phyloP scores from a whole-genome alignment of 371 early-diverging fungal genomes.

The Neoconidiobolus thromboides region DNA sequence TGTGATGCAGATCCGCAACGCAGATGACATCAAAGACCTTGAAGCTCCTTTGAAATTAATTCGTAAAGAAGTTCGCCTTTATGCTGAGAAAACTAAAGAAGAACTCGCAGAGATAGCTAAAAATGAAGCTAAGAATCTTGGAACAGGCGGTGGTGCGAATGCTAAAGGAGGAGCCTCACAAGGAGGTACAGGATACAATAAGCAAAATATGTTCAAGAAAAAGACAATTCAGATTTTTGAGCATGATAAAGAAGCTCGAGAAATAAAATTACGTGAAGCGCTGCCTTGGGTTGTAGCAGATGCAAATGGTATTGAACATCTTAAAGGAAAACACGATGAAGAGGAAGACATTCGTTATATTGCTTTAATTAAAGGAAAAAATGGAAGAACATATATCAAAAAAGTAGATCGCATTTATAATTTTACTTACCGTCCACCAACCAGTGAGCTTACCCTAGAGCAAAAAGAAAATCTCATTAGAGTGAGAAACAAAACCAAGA shows the following conservation, averaged over 20 bases:
- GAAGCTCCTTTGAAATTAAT: slow-evolving; percentile 1
- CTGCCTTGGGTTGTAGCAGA: slow-evolving; percentile 66
- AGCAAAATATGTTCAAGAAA: slow-evolving; percentile 62
- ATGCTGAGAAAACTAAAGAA: not conserved
- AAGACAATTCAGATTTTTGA: slow-evolving; percentile 58
- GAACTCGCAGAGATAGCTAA: not conserved
- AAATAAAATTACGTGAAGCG: slow-evolving; percentile 46
- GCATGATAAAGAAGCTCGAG: slow-evolving; percentile 50
- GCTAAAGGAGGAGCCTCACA: slow-evolving; percentile 54
- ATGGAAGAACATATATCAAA: not conserved
- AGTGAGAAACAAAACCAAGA: not conserved
- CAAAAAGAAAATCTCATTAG: not conserved
- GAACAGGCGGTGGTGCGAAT: slow-evolving; percentile 42
- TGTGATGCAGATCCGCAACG: not conserved
- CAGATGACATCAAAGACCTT: not conserved
- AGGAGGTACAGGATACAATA: slow-evolving; percentile 62
- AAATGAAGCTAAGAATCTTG: slow-evolving; percentile 3
- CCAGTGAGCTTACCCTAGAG: not conserved
- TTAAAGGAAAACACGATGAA: not conserved
- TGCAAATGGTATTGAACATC: slow-evolving; percentile 19
- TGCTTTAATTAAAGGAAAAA: not conserved
- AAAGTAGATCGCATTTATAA: not conserved
- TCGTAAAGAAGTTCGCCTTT: not conserved
- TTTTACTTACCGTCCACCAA: not conserved
- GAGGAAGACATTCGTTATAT: not conserved